Evolutionary conservation across 192 early-diverging fungal genomes (phyloP), one percentile per base, ranked within the genome.

Genomic region (Pilaira anomala): DNA sequence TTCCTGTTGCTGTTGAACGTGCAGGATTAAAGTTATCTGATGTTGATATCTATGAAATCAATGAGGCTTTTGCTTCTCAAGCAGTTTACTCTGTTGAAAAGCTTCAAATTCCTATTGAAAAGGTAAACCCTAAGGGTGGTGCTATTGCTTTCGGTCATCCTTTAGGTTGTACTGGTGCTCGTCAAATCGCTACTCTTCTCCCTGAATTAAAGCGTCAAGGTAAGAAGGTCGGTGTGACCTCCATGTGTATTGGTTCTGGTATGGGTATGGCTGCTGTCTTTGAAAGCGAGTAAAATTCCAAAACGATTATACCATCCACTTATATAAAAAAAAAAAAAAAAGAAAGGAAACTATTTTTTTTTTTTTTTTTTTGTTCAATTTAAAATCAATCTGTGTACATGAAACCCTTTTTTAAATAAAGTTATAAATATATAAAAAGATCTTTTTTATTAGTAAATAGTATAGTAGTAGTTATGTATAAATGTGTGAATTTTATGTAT

Each of bases 51-150:
- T 90, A 79, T 61, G 94, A 98, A 76, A 87, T 98, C 66, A 98
- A 98, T 80, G 96, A 97, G 80, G 96, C 96, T 22, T 97, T 98
- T 78, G 96, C 96, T 29, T 97, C 94, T 54, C 95, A 98, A 80
- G 91, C 95, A 13, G 87, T 95, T 40, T 95, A 93, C 85, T 91
- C 84, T 60, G 83, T 92, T 41, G 87, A 96, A 76, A 90, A 93
- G 74, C 87, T 94, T 41, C 87, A 85, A 24, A 88, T 99, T 55
- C 82, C 85, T 66, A 71, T 88, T 72, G 85, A 91, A 60, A 97
- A 93, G 86, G 93, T 98, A 72, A 99, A 99, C 82, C 93, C 93
- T 48, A 91, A 93, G 85, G 97, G 97, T 62, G 97, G 97, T 66
- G 97, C 97, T 36, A 99, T 99, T 62, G 93, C 97, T 25, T 86